These are phyloP conservation scores for Sporothrix curviconia DNA, from an alignment of 2,329 filamentous ascomycete genomes.

Conservation along the genomic window DNA sequence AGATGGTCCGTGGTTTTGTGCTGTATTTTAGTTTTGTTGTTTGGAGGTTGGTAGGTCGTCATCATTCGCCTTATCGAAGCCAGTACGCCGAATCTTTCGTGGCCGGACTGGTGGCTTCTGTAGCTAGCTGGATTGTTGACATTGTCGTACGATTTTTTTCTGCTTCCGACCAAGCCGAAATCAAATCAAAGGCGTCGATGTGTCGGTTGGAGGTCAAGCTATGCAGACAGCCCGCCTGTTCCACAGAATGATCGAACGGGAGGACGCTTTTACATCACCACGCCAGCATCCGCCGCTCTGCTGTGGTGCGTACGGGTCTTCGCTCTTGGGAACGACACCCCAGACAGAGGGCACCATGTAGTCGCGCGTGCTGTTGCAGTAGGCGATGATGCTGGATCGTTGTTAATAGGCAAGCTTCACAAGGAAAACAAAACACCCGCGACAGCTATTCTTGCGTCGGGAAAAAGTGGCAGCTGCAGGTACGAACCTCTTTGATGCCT, in stretches of 20 bases:
- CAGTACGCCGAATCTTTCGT: not conserved
- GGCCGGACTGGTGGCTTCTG: too few relatives aligned
- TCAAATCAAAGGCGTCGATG: too few relatives aligned
- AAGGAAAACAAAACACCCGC: not conserved
- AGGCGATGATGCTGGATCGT: conserved; percentile 75
- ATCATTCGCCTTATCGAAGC: conserved; percentile 5
- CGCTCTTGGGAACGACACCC: conserved; percentile 88
- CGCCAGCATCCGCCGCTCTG: conserved; percentile 88
- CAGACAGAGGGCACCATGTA: conserved; percentile 98
- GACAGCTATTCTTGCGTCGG: not conserved
- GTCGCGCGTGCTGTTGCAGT: conserved; percentile 95
- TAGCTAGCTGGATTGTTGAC: too few relatives aligned
- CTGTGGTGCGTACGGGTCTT: conserved; percentile 97
- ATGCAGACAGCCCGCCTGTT: too few relatives aligned
- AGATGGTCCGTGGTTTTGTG: conserved; percentile 9
- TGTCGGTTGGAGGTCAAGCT: too few relatives aligned
- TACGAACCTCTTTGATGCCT: conserved; percentile 73
- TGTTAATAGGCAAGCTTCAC: conserved; percentile 2
- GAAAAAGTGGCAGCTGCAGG: not conserved
- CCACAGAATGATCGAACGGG: too few relatives aligned
- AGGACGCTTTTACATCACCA: conserved; percentile 69
- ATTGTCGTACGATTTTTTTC: too few relatives aligned
- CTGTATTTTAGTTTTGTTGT: conserved; percentile 2
- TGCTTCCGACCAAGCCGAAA: too few relatives aligned
- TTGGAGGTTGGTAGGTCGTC: conserved; percentile 1